A percentile compares a stretch with the other conserved stretches of the same genome.
Evolutionary conservation across 2,329 filamentous ascomycete genomes (phyloP).

Genomic region (Neospermospora avenae): DNA sequence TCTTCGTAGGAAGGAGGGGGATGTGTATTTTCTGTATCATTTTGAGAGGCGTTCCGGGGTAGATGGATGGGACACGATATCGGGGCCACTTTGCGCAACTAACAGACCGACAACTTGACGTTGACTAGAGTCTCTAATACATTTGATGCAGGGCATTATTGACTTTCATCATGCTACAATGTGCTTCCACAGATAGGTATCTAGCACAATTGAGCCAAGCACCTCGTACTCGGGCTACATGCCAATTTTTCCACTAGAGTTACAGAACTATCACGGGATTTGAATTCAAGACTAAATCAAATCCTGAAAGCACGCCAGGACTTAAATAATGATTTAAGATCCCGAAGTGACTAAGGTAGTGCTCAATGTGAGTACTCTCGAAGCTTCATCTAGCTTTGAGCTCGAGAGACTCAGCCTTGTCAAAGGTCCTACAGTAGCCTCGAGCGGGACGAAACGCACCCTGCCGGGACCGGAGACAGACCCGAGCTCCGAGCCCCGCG

Average conservation of each 20-base stretch:
- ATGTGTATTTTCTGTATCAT: not conserved
- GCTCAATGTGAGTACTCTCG: not conserved
- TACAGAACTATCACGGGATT: too few species aligned
- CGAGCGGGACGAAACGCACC: constrained; percentile 4
- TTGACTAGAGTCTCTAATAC: not conserved
- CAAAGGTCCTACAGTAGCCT: not conserved
- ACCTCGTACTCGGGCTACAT: too few species aligned
- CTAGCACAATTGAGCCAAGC: too few species aligned
- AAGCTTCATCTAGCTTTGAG: not conserved
- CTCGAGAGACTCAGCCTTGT: not conserved
- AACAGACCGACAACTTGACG: not conserved
- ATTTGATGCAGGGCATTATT: not conserved
- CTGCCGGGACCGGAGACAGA: too few species aligned
- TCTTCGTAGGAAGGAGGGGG: constrained; percentile 11
- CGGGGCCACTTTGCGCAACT: not conserved
- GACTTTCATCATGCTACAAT: too few species aligned
- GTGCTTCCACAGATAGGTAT: too few species aligned
- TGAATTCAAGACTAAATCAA: too few species aligned
- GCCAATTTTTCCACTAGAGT: too few species aligned
- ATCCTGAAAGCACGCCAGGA: too few species aligned
- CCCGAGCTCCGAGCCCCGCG: not conserved
- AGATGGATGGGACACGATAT: not conserved
- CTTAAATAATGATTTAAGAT: too few species aligned
- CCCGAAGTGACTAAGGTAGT: too few species aligned
- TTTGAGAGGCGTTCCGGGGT: not conserved